Percentiles rank a stretch among this genome's conserved stretches.
Evolutionary conservation across 1,139 yeast species (phyloP).

Genomic region (Taphrina wiesneri): DNA sequence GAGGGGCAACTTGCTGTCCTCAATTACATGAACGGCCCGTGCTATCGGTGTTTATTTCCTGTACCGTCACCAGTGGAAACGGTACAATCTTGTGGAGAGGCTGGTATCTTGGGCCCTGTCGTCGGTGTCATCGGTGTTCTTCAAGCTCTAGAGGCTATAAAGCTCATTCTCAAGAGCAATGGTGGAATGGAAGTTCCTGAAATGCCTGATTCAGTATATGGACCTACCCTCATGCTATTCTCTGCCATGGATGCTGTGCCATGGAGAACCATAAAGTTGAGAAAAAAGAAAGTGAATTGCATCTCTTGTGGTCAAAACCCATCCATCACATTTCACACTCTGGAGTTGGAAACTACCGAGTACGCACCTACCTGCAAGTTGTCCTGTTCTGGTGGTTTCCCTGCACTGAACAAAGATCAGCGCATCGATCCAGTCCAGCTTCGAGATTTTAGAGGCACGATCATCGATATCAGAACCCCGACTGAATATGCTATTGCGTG

Average conservation of each 20-base stretch:
- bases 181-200: not conserved
- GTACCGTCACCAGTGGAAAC: conserved; percentile 82
- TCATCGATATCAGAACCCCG: conserved; percentile 78
- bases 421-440: conserved; percentile 48
- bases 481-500: conserved; percentile 72
- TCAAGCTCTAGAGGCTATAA: conserved; percentile 87
- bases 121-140: conserved; percentile 86
- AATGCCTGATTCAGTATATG: conserved; percentile 32
- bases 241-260: conserved; percentile 59
- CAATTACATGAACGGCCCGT: conserved; percentile 76
- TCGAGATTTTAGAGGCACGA: conserved; percentile 49
- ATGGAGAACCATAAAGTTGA: conserved; percentile 74
- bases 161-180: conserved; percentile 50
- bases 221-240: conserved; percentile 70
- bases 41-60: conserved; percentile 93
- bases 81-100: conserved; percentile 85
- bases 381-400: conserved; percentile 50
- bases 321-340: conserved; percentile 51
- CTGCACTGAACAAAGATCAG: conserved; percentile 49
- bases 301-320: conserved; percentile 60
- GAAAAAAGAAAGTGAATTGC: conserved; percentile 65
- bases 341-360: conserved; percentile 52
- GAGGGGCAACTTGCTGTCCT: conserved; percentile 86
- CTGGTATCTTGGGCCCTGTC: conserved; percentile 94
- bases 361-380: conserved; percentile 76